Conservation (phyloP, 345 rosid genomes). For the Cardamine occulta region DNA sequence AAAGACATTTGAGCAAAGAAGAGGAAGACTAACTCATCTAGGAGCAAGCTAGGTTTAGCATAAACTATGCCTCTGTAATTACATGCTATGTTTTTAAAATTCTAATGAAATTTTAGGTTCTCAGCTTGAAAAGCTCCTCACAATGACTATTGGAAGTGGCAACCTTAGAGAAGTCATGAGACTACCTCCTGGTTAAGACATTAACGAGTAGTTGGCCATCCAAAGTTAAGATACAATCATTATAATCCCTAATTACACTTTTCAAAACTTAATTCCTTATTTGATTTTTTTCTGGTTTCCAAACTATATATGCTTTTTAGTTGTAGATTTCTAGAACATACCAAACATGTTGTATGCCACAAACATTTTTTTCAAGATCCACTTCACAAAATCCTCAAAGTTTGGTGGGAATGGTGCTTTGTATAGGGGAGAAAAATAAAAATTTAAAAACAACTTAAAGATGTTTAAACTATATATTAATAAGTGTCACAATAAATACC, state of each 20-base stretch:
- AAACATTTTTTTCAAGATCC: no score
- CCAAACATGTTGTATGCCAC: slow-evolving; percentile 64
- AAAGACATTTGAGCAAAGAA: no score
- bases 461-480: no score
- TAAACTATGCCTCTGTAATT: neutral
- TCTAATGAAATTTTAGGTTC: slow-evolving; percentile 58
- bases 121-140: slow-evolving; percentile 68
- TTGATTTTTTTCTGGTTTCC: neutral
- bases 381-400: no score
- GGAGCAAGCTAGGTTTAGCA: no score
- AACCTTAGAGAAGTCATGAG: slow-evolving; percentile 82
- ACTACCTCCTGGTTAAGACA: slow-evolving; percentile 89
- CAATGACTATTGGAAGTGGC: slow-evolving; percentile 72
- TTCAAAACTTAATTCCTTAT: neutral
- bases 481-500: no score
- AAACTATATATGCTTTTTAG: slow-evolving; percentile 50
- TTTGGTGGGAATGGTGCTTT: no score
- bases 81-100: neutral
- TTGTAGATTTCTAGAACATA: slow-evolving; percentile 90
- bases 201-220: slow-evolving; percentile 88
- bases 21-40: neutral
- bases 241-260: neutral
- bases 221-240: slow-evolving; percentile 57
- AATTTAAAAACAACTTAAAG: no score
- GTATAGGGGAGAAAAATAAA: no score